Base-by-base conservation (phyloP, 768 basidiomycete genomes). In the Leccinum arenicola region DNA sequence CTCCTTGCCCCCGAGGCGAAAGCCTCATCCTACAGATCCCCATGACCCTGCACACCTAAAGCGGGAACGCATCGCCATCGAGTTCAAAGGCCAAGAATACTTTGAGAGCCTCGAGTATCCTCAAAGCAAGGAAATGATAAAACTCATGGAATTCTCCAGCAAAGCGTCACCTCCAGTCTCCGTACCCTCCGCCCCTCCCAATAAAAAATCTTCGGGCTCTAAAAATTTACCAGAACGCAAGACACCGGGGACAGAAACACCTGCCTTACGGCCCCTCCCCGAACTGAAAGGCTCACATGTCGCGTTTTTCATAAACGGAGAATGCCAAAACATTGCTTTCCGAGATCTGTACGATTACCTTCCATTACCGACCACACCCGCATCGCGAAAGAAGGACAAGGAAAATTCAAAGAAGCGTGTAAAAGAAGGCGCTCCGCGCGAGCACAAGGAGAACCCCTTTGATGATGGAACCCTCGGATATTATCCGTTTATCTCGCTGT, bases 381-480 rank as follows among this genome's bases (percentile, higher is more conserved):
- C 79, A 23, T 81, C 82, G 9, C 80, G 82, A 51, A 73, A 72
- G 57, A 90, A 89, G 70, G 81, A 81, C 8, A 85, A 85, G 66
- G 85, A 84, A 58, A 73, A 56, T 31, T 67, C 73, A 19, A 84
- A 83, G 68, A 86, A 82, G 66, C 80, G 82, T 38, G 74, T 79
- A n/a, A 82, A 82, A 56, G 83, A 86, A 68, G 86, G 84, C 52
- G 84, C 86, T 50, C 71, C 76, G 10, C 85, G 87, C 54, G 86
- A 90, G 66, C 88, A 89, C 69, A 81, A 82, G 59, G 89, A 92
- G 74, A 95, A 95, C 61, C 83, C 83, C 3, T 91, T 93, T 66
- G 95, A 99, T 71, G 97, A 99, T 71, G 97, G 96, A 19, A 87
- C 89, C 19, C 76, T 97, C 6, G 97, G 97, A 1, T 99, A 99